Conservation (phyloP, 1,284 basidiomycete genomes). For the Neolentinus lepideus region DNA sequence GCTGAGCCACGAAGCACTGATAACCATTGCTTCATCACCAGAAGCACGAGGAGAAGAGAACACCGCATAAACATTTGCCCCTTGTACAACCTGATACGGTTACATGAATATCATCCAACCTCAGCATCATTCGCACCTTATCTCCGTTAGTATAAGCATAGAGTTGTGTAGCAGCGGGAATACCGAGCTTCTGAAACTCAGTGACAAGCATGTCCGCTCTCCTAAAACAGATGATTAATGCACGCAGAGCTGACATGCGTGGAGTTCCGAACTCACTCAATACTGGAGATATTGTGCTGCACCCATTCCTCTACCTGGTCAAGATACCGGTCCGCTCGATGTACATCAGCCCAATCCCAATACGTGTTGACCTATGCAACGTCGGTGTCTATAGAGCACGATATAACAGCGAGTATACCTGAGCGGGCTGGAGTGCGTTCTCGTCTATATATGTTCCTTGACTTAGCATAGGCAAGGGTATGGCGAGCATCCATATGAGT, state of each 20-base stretch:
- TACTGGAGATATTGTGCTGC: conserved; percentile 56
- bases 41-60: conserved; percentile 80
- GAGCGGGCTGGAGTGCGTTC: conserved; percentile 87
- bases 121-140: background rate
- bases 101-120: conserved; percentile 12
- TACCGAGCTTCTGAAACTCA: conserved; percentile 65
- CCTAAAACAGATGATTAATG: conserved; percentile 28
- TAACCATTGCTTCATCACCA: conserved; percentile 85
- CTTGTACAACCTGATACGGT: conserved; percentile 32
- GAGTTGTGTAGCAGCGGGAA: conserved; percentile 59
- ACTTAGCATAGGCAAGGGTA: conserved; percentile 63
- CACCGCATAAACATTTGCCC: conserved; percentile 81
- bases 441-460: conserved; percentile 82
- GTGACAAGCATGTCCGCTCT: conserved; percentile 48
- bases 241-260: conserved; percentile 9
- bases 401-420: conserved; percentile 39
- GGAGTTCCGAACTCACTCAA: conserved; percentile 47
- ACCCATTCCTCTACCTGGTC: conserved; percentile 58
- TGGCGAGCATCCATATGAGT: conserved; percentile 66
- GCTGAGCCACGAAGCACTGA: conserved; percentile 87
- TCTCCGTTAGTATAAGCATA: conserved; percentile 50
- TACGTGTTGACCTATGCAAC: conserved; percentile 70
- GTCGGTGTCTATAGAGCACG: background rate
- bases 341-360: conserved; percentile 86
- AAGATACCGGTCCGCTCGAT: conserved; percentile 74